Evolutionary conservation across 176 grass and related monocot genomes (phyloP), one percentile per base, ranked within the genome.

Genomic region (Carex pumila): DNA sequence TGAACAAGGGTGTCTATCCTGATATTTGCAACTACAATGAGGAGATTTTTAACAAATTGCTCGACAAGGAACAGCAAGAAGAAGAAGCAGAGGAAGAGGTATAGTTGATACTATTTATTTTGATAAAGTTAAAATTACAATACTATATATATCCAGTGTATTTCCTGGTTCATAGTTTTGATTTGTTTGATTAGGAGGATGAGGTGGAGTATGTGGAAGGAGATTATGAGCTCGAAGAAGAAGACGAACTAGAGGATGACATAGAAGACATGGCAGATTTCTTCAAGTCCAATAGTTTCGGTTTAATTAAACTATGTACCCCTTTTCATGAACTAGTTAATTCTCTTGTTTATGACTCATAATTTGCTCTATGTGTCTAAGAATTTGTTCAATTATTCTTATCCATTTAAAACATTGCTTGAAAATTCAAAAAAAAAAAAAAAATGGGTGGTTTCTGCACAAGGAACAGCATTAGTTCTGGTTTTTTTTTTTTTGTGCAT

Each of bases 1-100:
- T 98, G 17, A 93, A 64, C 71, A 98, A 93, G 89, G 95, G 95
- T 80, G 86, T 98, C 69, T 98, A 98, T 85, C 86, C 84, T 86
- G 89, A 94, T 13, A 98, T 98, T 61, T 91, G 88, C 84, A 98
- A 98, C 47, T 59, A 84, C 43, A 82, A 89, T 65, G 85, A 75
- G n/a, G 75, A 72, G 25, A 43, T 77, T 21, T 98, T 93, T 54
- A 71, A 89, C 18, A 65, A 45, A 43, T 47, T 93, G 68, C 66
- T 94, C 78, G 88, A 87, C 4, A 86, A 91, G 86, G 32, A n/a
- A 84, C 81, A 85, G 56, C 61, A 92, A 78, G 92, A 91, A 71
- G 90, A 90, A 70, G 90, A 90, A 15, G 89, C 91, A 87, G 94
- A 92, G 79, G 94, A 92, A 52, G 86, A 88, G 43, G 86, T 89